Conservation (phyloP, 2,329 filamentous ascomycete genomes). For the Penicillium janthinellum region DNA sequence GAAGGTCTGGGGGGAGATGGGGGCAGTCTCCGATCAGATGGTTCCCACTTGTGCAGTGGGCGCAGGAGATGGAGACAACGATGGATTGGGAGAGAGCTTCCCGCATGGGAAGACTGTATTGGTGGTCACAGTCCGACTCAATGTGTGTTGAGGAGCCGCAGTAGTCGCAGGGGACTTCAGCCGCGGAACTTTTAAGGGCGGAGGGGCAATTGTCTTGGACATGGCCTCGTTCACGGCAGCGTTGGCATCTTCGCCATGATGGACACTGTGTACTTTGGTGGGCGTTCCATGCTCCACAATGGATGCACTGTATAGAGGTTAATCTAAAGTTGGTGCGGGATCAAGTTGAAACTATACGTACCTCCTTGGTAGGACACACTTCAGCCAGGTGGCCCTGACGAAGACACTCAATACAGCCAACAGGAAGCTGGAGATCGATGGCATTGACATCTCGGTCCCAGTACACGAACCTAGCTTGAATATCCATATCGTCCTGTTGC, state of each 20-base stretch:
- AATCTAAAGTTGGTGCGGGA: neutral
- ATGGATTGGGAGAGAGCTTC: slow-evolving; percentile 32
- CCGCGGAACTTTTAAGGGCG: slow-evolving; percentile 59
- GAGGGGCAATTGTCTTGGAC: slow-evolving; percentile 54
- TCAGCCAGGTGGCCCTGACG: slow-evolving; percentile 46
- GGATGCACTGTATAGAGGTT: slow-evolving; percentile 35
- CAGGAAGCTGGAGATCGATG: slow-evolving; percentile 44
- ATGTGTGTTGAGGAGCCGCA: slow-evolving; percentile 60
- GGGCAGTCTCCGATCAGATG: slow-evolving; percentile 51
- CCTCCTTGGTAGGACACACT: slow-evolving; percentile 48
- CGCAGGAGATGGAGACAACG: slow-evolving; percentile 48
- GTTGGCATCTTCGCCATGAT: slow-evolving; percentile 47
- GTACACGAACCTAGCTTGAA: slow-evolving; percentile 43
- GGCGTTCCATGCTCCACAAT: slow-evolving; percentile 46
- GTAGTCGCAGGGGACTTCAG: slow-evolving; percentile 60
- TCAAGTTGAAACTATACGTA: slow-evolving; percentile 20
- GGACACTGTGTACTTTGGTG: slow-evolving; percentile 47
- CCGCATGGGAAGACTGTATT: slow-evolving; percentile 54
- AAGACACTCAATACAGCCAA: slow-evolving; percentile 47
- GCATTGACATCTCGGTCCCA: slow-evolving; percentile 42
- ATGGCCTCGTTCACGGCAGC: slow-evolving; percentile 68
- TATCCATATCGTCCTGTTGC: slow-evolving; percentile 40
- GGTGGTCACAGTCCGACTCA: slow-evolving; percentile 61
- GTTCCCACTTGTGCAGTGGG: slow-evolving; percentile 45
- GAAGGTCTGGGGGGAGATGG: slow-evolving; percentile 27